A percentile compares a stretch with the other conserved stretches of the same genome.
Conservation (phyloP, 2,329 filamentous ascomycete species). For the Anthostomella pinea region DNA sequence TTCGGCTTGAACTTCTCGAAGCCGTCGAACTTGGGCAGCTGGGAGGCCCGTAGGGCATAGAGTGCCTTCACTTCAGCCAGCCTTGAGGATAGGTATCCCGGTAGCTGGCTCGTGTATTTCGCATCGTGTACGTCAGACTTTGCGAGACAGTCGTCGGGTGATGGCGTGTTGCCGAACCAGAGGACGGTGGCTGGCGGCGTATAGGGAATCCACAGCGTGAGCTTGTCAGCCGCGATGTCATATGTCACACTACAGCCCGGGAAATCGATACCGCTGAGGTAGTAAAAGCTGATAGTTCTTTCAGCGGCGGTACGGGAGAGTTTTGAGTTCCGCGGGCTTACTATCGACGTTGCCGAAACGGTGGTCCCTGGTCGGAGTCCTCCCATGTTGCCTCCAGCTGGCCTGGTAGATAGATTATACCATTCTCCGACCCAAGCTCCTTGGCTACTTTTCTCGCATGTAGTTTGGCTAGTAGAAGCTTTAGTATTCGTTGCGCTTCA, state of each 20-base stretch:
- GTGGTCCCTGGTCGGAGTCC: slow-evolving; percentile 56
- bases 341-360: slow-evolving; percentile 59
- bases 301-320: slow-evolving; percentile 1
- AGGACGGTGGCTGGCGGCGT: slow-evolving; percentile 60
- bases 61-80: slow-evolving; percentile 42
- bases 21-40: slow-evolving; percentile 36
- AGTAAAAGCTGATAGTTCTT: slow-evolving; percentile 50
- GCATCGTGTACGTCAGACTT: slow-evolving; percentile 71
- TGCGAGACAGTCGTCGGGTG: slow-evolving; percentile 57
- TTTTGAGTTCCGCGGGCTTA: slow-evolving; percentile 36
- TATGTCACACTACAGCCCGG: slow-evolving; percentile 56
- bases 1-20: slow-evolving; percentile 26
- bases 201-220: slow-evolving; percentile 72
- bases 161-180: slow-evolving; percentile 62
- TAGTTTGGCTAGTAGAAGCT: slow-evolving; percentile 43
- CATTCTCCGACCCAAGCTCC: slow-evolving; percentile 46
- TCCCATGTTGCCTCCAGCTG: slow-evolving; percentile 50
- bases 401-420: slow-evolving; percentile 56
- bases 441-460: slow-evolving; percentile 56
- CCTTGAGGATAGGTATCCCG: slow-evolving; percentile 47
- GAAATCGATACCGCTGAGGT: slow-evolving; percentile 54
- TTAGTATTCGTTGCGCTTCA: slow-evolving; percentile 6
- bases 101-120: slow-evolving; percentile 50
- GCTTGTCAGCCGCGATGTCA: slow-evolving; percentile 55
- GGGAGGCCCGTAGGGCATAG: slow-evolving; percentile 44